These are phyloP conservation scores for Candida easanensis DNA, from an alignment of 805 yeast genomes.

Conservation along the genomic window DNA sequence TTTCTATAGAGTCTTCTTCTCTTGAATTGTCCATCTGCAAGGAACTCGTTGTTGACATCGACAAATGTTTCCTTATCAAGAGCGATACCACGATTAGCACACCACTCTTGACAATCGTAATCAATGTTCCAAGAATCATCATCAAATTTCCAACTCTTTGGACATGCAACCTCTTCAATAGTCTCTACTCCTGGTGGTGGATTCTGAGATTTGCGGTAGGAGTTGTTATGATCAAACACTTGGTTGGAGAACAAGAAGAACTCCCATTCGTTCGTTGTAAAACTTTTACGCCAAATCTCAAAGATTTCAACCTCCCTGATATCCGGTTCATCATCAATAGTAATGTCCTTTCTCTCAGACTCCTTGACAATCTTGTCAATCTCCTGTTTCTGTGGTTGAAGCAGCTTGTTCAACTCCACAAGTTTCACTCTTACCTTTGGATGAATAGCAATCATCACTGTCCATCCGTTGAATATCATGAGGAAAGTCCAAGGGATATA, in stretches of 20 bases:
- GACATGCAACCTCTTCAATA: conserved; percentile 59
- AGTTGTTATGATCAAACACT: conserved; percentile 51
- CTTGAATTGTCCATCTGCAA: conserved; percentile 45
- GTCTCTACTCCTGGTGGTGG: conserved; percentile 64
- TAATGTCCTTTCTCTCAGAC: conserved; percentile 46
- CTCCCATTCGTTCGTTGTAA: conserved; percentile 59
- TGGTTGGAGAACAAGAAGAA: conserved; percentile 54
- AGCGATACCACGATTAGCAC: conserved; percentile 40
- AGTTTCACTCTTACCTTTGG: conserved; percentile 45
- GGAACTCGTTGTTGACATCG: conserved; percentile 51
- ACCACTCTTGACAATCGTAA: conserved; percentile 49
- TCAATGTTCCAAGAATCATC: conserved; percentile 68
- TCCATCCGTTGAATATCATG: conserved; percentile 60
- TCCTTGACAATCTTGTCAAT: conserved; percentile 33
- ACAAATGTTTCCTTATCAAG: conserved; percentile 25
- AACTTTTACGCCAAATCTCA: conserved; percentile 68
- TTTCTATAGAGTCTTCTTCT: conserved; percentile 55
- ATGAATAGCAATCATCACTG: conserved; percentile 48
- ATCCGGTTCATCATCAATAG: conserved; percentile 70
- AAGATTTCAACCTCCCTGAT: conserved; percentile 65
- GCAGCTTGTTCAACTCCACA: conserved; percentile 20
- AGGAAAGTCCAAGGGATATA: conserved; percentile 65
- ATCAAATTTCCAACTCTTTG: conserved; percentile 72
- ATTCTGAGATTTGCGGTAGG: conserved; percentile 42
- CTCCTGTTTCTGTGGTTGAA: conserved; percentile 29